Evolutionary conservation across 441 rosid genomes (phyloP).

Genomic region (Dalechampia spathulata): DNA sequence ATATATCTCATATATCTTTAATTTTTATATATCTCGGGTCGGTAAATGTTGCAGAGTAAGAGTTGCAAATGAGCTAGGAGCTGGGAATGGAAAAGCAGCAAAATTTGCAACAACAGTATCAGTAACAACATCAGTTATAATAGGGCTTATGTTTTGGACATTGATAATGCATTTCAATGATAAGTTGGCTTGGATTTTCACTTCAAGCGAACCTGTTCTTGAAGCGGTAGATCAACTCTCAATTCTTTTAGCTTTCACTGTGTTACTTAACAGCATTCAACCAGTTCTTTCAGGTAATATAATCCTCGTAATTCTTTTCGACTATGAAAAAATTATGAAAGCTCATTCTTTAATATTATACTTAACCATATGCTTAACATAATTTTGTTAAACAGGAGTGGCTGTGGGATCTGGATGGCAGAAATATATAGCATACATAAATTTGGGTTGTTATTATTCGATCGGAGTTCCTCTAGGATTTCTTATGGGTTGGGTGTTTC

Average conservation of each 20-base stretch:
- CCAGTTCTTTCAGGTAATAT: slow-evolving; percentile 49
- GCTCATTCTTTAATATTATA: background rate
- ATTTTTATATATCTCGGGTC: too few relatives aligned
- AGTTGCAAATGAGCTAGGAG: slow-evolving; percentile 89
- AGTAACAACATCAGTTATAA: slow-evolving; percentile 46
- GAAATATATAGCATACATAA: slow-evolving; percentile 63
- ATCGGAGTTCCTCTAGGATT: slow-evolving; percentile 70
- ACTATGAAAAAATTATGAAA: too few relatives aligned
- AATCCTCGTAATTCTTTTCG: too few relatives aligned
- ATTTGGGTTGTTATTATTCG: slow-evolving; percentile 70
- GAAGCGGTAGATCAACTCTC: slow-evolving; percentile 52
- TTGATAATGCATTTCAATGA: slow-evolving; percentile 39
- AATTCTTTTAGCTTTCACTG: slow-evolving; percentile 55
- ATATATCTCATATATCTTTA: too few relatives aligned
- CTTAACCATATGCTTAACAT: background rate
- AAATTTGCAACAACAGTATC: slow-evolving; percentile 69
- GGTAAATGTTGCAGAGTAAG: too few relatives aligned
- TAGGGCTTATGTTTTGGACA: slow-evolving; percentile 62
- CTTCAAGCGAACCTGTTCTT: slow-evolving; percentile 54
- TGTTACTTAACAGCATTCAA: slow-evolving; percentile 60
- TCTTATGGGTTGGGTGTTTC: slow-evolving; percentile 75
- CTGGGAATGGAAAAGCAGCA: slow-evolving; percentile 81
- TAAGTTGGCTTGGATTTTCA: slow-evolving; percentile 49
- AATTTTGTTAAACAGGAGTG: slow-evolving; percentile 38
- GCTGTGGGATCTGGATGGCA: slow-evolving; percentile 98